phyloP scores from a whole-genome alignment of 805 yeast species.

The Metschnikowia arizonensis region DNA sequence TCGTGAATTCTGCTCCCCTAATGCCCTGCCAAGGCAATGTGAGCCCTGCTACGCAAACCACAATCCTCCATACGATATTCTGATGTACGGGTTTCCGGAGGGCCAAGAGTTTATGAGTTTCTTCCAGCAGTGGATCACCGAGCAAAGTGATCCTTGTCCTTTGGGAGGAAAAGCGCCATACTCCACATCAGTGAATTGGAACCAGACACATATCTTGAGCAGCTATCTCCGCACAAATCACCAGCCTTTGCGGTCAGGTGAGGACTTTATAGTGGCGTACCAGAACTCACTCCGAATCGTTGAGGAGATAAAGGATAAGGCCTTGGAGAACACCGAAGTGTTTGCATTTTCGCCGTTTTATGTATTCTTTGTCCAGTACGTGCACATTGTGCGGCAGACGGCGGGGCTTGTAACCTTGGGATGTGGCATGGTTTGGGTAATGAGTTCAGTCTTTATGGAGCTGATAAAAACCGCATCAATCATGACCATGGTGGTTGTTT shows the following conservation, averaged over 20 bases:
- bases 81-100: slow-evolving; percentile 82
- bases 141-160: slow-evolving; percentile 87
- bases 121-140: slow-evolving; percentile 78
- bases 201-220: slow-evolving; percentile 41
- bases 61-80: slow-evolving; percentile 58
- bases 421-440: slow-evolving; percentile 44
- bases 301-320: slow-evolving; percentile 44
- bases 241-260: slow-evolving; percentile 71
- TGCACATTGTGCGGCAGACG: slow-evolving; percentile 57
- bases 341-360: slow-evolving; percentile 94
- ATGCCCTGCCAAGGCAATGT: slow-evolving; percentile 67
- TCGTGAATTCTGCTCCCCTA: slow-evolving; percentile 59
- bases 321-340: slow-evolving; percentile 40
- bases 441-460: slow-evolving; percentile 61
- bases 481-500: slow-evolving; percentile 53
- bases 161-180: slow-evolving; percentile 95
- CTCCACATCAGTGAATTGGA: slow-evolving; percentile 43
- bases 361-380: slow-evolving; percentile 87
- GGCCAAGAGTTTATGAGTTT: slow-evolving; percentile 63
- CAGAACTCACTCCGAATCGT: slow-evolving; percentile 66
- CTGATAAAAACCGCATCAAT: slow-evolving; percentile 57
- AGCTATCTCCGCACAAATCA: slow-evolving; percentile 81
- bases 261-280: slow-evolving; percentile 79
- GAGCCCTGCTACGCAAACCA: slow-evolving; percentile 64
- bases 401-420: slow-evolving; percentile 53